Evolutionary conservation across 495 filamentous ascomycete genomes (phyloP), one percentile per base, ranked within the genome.

Genomic region (Penicillium subrubescens): DNA sequence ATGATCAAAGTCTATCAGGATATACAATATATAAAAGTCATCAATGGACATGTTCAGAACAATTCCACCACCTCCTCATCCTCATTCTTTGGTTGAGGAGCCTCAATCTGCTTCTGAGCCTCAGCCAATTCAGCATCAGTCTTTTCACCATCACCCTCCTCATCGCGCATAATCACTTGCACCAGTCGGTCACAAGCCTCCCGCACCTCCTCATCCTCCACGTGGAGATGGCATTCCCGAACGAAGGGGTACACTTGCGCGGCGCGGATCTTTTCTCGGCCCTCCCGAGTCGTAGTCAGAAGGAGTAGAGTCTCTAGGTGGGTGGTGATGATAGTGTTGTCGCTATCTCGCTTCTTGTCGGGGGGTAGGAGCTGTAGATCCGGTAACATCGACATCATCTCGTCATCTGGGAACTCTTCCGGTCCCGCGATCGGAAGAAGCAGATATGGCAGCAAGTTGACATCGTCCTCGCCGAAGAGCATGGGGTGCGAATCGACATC

Each of bases 101-200:
- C 57, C 25, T 69, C 62, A 14, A 67, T 61, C 67, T 70, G 29
- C 27, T 64, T 60, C 35, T 72, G 73, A 2, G 70, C 71, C 56
- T 65, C 64, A 0, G 62, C 55, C 46, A 62, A 53, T 35, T 65
- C 66, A 12, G 62, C 60, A 17, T 71, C 68, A 21, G 64, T 67
- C 59, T 72, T 54, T 33, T 67, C 71, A 43, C 67, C 74, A 55
- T 79, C 77, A 19, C 71, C 77, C 50, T 75, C 77, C 65, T 84
- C 95, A 63, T 94, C 93, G 55, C 90, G 83, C 93, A 97, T 96
- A 46, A 99, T 71, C 14, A 99, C 87, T 67, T 99, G 92, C 39
- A 99, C 95, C 56, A 97, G 69, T 68, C 95, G 83, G 73, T 99
- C 95, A 68, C 92, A 95, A 17, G 86, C 90, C 69, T 96, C 94